A percentile compares a stretch with the other conserved stretches of the same genome.
Evolutionary conservation across 2,329 filamentous ascomycete genomes (phyloP).

Genomic region (Venturia pyrina): DNA sequence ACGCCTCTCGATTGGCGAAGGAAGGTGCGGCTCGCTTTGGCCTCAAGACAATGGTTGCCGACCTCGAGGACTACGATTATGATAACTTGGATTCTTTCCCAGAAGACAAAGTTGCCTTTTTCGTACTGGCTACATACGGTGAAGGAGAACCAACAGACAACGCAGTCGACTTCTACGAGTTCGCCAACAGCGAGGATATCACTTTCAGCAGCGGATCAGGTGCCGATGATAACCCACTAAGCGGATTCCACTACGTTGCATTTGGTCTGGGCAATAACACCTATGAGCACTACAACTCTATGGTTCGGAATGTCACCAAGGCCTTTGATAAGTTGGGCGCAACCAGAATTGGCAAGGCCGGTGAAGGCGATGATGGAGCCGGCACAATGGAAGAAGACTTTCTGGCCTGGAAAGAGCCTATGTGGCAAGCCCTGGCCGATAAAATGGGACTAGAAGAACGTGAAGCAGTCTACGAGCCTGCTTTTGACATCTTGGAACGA

Average conservation of each 20-base stretch:
- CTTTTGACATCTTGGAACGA: constrained; percentile 72
- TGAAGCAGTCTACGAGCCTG: constrained; percentile 89
- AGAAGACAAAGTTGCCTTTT: constrained; percentile 84
- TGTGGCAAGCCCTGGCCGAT: constrained; percentile 80
- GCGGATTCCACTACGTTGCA: constrained; percentile 81
- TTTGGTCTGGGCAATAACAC: constrained; percentile 99
- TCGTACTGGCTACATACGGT: constrained; percentile 93
- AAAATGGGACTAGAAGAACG: constrained; percentile 88
- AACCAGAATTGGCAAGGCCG: constrained; percentile 72
- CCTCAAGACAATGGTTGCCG: constrained; percentile 94
- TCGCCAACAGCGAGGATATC: constrained; percentile 72
- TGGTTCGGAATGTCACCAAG: constrained; percentile 87
- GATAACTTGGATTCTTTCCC: constrained; percentile 86
- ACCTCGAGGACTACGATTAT: constrained; percentile 95
- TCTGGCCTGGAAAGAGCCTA: constrained; percentile 96
- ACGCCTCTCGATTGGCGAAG: constrained; percentile 90
- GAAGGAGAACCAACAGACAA: constrained; percentile 99
- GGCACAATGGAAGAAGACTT: constrained; percentile 99
- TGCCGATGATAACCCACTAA: constrained; percentile 59
- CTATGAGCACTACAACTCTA: constrained; percentile 98
- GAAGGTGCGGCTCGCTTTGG: constrained; percentile 95
- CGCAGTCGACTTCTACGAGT: constrained; percentile 98
- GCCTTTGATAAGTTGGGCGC: constrained; percentile 74
- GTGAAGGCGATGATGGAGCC: constrained; percentile 94
- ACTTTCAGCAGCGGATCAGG: constrained; percentile 62